A percentile compares a stretch with the other conserved stretches of the same genome.
Evolutionary conservation across 352 stramenopile genomes (phyloP).

Genomic region (Globisporangium iwayamae): DNA sequence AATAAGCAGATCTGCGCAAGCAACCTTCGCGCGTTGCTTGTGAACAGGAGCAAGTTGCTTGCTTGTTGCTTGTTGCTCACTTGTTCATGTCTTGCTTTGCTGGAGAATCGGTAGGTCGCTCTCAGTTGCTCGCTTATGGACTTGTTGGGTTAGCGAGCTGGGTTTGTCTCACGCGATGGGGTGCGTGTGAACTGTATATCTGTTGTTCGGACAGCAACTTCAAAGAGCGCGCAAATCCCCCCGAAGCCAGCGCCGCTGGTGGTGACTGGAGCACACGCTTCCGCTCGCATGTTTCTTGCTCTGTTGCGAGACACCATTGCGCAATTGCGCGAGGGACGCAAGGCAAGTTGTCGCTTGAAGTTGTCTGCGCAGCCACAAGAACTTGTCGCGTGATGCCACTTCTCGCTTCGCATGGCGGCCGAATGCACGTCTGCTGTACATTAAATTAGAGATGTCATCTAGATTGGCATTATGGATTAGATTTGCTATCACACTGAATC

Average conservation of each 20-base stretch:
- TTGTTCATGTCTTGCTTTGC: background rate
- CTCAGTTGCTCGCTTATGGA: background rate
- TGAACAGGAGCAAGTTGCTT: background rate
- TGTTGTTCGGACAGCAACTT: background rate
- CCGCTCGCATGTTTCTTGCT: background rate
- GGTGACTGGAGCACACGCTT: slow-evolving; percentile 1
- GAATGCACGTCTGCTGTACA: too few relatives aligned
- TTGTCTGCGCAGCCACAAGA: slow-evolving; percentile 2
- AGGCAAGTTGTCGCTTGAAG: background rate
- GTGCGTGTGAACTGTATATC: slow-evolving; percentile 1
- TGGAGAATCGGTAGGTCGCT: background rate
- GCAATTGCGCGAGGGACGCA: background rate
- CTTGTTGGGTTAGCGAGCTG: background rate
- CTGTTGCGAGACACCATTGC: too few relatives aligned
- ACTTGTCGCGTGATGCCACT: slow-evolving; percentile 1
- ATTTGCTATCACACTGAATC: too few relatives aligned
- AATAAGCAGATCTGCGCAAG: too few relatives aligned
- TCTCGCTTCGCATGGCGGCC: too few relatives aligned
- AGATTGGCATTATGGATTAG: too few relatives aligned
- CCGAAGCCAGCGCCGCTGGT: background rate
- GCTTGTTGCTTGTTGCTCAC: background rate
- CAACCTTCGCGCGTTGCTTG: background rate
- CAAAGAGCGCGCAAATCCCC: background rate
- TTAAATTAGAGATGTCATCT: too few relatives aligned
- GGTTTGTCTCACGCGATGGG: slow-evolving; percentile 6